Conservation (phyloP, 2,329 filamentous ascomycete species). For the Microsporum canis region DNA sequence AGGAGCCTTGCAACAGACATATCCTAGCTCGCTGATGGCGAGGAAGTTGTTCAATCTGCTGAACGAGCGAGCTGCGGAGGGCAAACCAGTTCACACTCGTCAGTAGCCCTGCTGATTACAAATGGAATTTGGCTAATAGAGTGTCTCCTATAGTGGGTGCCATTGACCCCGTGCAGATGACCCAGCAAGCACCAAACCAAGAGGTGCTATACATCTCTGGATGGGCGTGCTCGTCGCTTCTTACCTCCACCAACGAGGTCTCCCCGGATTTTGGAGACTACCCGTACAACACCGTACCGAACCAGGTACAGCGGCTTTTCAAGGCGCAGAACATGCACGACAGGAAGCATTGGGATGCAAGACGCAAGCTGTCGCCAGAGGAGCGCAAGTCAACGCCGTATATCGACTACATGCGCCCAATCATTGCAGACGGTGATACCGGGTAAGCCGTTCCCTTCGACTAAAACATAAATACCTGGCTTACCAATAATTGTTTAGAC, state of each 20-base stretch:
- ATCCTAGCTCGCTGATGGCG: conserved; percentile 89
- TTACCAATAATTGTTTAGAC: conserved; percentile 36
- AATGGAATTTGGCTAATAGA: background rate
- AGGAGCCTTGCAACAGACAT: conserved; percentile 73
- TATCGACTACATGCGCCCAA: conserved; percentile 83
- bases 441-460: conserved; percentile 39
- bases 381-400: conserved; percentile 69
- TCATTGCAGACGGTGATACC: conserved; percentile 92
- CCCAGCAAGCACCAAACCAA: conserved; percentile 90
- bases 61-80: conserved; percentile 62
- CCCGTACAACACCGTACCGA: conserved; percentile 96
- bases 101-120: conserved; percentile 26
- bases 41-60: conserved; percentile 87
- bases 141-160: conserved; percentile 59
- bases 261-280: conserved; percentile 98
- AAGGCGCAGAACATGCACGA: conserved; percentile 97
- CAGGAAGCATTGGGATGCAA: conserved; percentile 81
- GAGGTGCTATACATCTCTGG: conserved; percentile 93
- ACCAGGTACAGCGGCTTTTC: conserved; percentile 90
- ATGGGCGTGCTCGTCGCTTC: conserved; percentile 89
- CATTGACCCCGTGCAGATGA: conserved; percentile 99
- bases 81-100: conserved; percentile 90
- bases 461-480: background rate
- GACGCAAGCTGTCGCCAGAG: conserved; percentile 64
- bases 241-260: conserved; percentile 93